Conservation (phyloP, 768 basidiomycete species). For the Suillus lakei region DNA sequence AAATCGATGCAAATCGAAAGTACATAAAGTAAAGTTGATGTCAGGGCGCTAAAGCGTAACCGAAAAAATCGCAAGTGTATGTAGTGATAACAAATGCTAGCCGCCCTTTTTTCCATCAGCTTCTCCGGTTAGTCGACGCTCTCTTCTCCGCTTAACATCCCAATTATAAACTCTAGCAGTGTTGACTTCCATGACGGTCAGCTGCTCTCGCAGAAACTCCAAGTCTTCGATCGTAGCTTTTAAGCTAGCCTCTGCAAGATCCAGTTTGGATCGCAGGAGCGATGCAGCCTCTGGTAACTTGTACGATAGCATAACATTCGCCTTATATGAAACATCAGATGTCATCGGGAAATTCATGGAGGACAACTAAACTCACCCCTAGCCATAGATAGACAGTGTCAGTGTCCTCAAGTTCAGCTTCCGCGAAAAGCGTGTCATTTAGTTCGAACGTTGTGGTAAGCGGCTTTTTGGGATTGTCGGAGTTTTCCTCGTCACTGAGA, state of each 20-base stretch:
- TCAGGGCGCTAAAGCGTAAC: background rate
- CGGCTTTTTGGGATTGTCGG: constrained; percentile 46
- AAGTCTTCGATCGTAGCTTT: constrained; percentile 82
- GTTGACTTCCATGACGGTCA: constrained; percentile 96
- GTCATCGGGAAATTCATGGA: background rate
- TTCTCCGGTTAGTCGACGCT: constrained; percentile 50
- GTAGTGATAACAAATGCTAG: background rate
- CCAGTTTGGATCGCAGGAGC: constrained; percentile 77
- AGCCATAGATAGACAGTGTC: constrained; percentile 96
- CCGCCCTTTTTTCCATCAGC: constrained; percentile 14
- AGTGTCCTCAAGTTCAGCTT: constrained; percentile 85
- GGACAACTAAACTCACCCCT: constrained; percentile 62
- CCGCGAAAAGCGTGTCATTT: constrained; percentile 93
- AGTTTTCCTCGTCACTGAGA: constrained; percentile 52
- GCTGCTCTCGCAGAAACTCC: constrained; percentile 91
- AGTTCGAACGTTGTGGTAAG: constrained; percentile 91
- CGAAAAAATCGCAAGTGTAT: background rate
- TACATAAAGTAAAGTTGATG: background rate
- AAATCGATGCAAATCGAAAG: too few relatives aligned
- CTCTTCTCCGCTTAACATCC: constrained; percentile 86
- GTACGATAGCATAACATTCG: constrained; percentile 98
- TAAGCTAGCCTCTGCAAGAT: constrained; percentile 67
- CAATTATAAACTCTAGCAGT: constrained; percentile 96
- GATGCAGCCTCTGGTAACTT: constrained; percentile 76
- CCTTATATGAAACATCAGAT: constrained; percentile 51